Evolutionary conservation across 352 stramenopile species (phyloP), one percentile per base, ranked within the genome.

Genomic region (Phytophthora sojae): DNA sequence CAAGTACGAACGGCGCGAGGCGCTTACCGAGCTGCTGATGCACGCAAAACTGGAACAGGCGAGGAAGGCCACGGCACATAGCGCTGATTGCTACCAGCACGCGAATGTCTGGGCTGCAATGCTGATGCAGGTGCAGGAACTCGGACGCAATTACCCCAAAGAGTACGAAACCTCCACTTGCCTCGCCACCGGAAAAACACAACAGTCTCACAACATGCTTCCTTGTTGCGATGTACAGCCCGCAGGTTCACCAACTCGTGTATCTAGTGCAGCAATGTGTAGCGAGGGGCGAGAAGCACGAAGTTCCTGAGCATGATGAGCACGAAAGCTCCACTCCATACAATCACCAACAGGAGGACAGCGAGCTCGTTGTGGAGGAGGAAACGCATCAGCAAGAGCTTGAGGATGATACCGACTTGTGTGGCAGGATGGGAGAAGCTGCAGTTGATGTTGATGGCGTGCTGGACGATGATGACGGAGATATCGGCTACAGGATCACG

Each of bases 181-280:
- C 45, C 45, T 2, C 9, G 35, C 35, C 21, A 9, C 39, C 8
- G 39, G 15, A 44, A 19, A 19, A 42, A 6, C 3, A 59, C 2
- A 39, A 12, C 30, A 8, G 35, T 37, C 52, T 70, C 47, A 73
- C 23, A 51, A 4, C 49, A 6, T 62, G 55, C 1, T 64, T 21
- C 37, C 37, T 51, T 66, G 39, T 65, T 73, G 25, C 45, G 47
- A 19, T 66, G 21, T 67, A 39, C 30, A 82, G 77, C 12, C 57
- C 74, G 25, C 76, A 86, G 55, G 73, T 84, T 15, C 76, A 82
- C 52, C 70, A 84, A 37, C 64, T 86, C 14, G 71, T 86, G 37
- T 69, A 72, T 47, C 53, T 81, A 14, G 64, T 85, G 1, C 70
- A 75, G 53, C 69, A 73, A 19, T 64, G 71, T 55, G 61, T 78